Conservation (phyloP, 1,139 yeast species). For the Yamadazyma friedrichii region DNA sequence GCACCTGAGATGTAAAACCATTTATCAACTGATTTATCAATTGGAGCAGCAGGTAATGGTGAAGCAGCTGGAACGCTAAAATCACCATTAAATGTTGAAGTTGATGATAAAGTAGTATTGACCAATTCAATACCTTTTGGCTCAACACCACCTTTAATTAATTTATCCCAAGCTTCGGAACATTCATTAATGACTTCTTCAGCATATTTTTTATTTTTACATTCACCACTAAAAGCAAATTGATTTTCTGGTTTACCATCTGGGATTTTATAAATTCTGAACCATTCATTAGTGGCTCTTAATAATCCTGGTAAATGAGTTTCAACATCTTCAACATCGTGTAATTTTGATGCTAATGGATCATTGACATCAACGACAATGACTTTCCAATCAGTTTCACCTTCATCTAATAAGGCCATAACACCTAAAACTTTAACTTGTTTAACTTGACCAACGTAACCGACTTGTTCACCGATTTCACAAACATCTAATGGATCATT, state of each 20-base stretch:
- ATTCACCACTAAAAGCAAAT: slow-evolving; percentile 83
- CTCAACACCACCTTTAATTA: slow-evolving; percentile 56
- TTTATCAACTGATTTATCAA: slow-evolving; percentile 95
- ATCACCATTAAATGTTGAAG: slow-evolving; percentile 51
- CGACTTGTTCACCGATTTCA: slow-evolving; percentile 77
- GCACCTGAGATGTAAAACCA: slow-evolving; percentile 98
- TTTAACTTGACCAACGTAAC: slow-evolving; percentile 72
- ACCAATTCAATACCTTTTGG: slow-evolving; percentile 59
- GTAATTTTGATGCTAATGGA: slow-evolving; percentile 71
- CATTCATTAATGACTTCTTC: slow-evolving; percentile 72
- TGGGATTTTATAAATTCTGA: slow-evolving; percentile 92
- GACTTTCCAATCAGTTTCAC: slow-evolving; percentile 97
- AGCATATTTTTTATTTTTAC: slow-evolving; percentile 69
- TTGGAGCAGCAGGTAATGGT: slow-evolving; percentile 82
- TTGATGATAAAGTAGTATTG: slow-evolving; percentile 68
- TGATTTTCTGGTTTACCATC: slow-evolving; percentile 87
- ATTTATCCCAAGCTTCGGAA: slow-evolving; percentile 71
- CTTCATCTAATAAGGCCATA: slow-evolving; percentile 92
- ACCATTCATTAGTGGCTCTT: slow-evolving; percentile 87
- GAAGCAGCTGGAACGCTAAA: slow-evolving; percentile 68
- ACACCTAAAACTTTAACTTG: slow-evolving; percentile 91
- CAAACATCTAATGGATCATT: slow-evolving; percentile 96
- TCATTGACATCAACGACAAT: slow-evolving; percentile 82
- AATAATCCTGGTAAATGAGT: slow-evolving; percentile 80
- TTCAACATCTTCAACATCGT: slow-evolving; percentile 82